A percentile compares a stretch with the other conserved stretches of the same genome.
These are phyloP conservation scores for Aureococcus anophagefferens DNA, from an alignment of 108 stramenopile species.

Conservation along the genomic window DNA sequence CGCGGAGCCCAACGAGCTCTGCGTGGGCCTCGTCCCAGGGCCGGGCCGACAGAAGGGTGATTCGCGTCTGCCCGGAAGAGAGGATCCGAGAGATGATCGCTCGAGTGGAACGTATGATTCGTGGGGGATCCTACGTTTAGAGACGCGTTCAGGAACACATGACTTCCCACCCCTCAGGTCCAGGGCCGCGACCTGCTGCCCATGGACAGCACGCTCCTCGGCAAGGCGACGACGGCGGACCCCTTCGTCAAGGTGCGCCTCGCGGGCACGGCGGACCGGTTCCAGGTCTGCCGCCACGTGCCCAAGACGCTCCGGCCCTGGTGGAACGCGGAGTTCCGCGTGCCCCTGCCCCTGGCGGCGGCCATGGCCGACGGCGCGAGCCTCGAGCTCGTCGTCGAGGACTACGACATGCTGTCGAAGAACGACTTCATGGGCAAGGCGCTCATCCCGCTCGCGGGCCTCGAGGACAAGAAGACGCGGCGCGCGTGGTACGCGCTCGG, in stretches of 20 bases:
- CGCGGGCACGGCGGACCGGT: background rate
- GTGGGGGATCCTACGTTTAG: too few species aligned
- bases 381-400: constrained; percentile 7
- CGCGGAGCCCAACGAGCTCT: background rate
- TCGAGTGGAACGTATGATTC: too few species aligned
- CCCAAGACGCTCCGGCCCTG: background rate
- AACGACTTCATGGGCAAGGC: constrained; percentile 13
- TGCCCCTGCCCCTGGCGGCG: background rate
- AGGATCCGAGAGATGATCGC: too few species aligned
- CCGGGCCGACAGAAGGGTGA: too few species aligned
- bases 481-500: constrained; percentile 2
- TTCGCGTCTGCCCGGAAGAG: too few species aligned
- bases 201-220: background rate
- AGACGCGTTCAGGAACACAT: too few species aligned
- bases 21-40: background rate
- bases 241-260: background rate
- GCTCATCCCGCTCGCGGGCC: background rate
- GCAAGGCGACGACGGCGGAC: background rate
- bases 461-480: background rate
- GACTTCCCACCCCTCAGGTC: too few species aligned
- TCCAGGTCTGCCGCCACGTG: background rate
- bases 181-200: background rate
- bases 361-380: background rate
- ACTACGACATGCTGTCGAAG: constrained; percentile 8
- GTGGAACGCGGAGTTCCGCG: background rate